A percentile compares a stretch with the other conserved stretches of the same genome.
These are phyloP conservation scores for Chlorella sp. DNA, from an alignment of 139 green algal genomes.

Conservation along the genomic window DNA sequence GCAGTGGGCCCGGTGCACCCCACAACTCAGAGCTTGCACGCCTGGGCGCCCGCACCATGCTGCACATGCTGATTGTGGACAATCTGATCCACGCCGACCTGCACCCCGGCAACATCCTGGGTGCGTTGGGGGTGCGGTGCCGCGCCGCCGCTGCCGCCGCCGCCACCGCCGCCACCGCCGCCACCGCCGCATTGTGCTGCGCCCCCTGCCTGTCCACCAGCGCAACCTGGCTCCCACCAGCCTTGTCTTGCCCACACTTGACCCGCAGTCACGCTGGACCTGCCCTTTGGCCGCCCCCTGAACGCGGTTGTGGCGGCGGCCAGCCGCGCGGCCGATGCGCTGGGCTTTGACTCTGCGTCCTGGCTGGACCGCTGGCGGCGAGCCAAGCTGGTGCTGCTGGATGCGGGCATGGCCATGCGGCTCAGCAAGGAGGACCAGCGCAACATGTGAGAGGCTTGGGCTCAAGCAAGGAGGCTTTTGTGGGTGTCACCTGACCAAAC, in stretches of 20 bases:
- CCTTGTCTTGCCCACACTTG: no score
- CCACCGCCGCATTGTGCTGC: no score
- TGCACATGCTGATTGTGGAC: slow-evolving; percentile 96
- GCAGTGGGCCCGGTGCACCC: slow-evolving; percentile 45
- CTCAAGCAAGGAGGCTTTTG: no score
- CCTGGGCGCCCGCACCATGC: slow-evolving; percentile 83
- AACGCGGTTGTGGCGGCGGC: background rate
- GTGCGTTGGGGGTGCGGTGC: background rate
- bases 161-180: background rate
- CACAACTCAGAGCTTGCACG: slow-evolving; percentile 74
- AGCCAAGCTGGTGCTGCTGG: slow-evolving; percentile 84
- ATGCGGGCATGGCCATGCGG: slow-evolving; percentile 92
- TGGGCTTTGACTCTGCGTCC: background rate
- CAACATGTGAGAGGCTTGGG: slow-evolving; percentile 58
- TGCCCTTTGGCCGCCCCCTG: background rate
- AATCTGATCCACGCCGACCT: slow-evolving; percentile 98
- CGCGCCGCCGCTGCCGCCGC: background rate
- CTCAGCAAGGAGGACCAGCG: slow-evolving; percentile 67
- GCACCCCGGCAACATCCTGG: slow-evolving; percentile 85
- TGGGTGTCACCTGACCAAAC: no score
- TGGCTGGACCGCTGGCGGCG: slow-evolving; percentile 57
- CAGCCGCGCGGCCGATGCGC: background rate
- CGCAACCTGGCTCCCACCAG: no score
- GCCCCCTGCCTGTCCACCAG: background rate
- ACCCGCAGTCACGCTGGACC: slow-evolving; percentile 15